Conservation (phyloP, 176 grass and related monocot species). For the Oryza australiensis region DNA sequence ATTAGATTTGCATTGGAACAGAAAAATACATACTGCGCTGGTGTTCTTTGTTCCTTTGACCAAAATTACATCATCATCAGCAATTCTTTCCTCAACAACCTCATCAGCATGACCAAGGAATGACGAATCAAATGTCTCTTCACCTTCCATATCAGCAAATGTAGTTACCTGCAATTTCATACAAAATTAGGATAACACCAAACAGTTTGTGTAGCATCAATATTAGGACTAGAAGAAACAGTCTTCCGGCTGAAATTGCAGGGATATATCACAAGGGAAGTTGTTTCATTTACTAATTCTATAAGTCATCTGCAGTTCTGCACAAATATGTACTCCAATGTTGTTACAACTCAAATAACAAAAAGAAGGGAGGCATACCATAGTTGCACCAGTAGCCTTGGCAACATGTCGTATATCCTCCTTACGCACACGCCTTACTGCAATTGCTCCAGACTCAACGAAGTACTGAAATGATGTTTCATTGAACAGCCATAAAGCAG, state of each 20-base stretch:
- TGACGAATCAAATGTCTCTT: conserved; percentile 88
- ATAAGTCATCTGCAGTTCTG: conserved; percentile 35
- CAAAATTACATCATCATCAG: conserved; percentile 86
- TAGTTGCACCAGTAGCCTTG: conserved; percentile 83
- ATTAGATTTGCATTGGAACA: conserved; percentile 14
- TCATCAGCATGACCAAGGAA: conserved; percentile 83
- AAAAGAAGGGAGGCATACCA: conserved; percentile 38
- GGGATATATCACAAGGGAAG: conserved; percentile 34
- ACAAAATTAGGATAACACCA: background rate
- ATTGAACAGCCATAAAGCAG: background rate
- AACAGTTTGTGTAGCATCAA: conserved; percentile 22
- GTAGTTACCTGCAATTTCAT: conserved; percentile 59
- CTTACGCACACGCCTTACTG: conserved; percentile 90
- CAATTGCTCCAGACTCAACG: conserved; percentile 85
- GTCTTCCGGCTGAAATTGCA: conserved; percentile 5
- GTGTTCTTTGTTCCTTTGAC: conserved; percentile 91
- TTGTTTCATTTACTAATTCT: conserved; percentile 39
- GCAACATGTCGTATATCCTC: conserved; percentile 94
- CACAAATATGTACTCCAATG: background rate
- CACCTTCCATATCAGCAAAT: conserved; percentile 97
- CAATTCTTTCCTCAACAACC: conserved; percentile 81
- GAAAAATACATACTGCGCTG: conserved; percentile 61
- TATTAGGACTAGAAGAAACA: conserved; percentile 46
- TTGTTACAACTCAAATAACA: background rate
- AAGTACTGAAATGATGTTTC: conserved; percentile 66